Evolutionary conservation across 73 alveolate species (phyloP).

Genomic region (Breviolum minutum): DNA sequence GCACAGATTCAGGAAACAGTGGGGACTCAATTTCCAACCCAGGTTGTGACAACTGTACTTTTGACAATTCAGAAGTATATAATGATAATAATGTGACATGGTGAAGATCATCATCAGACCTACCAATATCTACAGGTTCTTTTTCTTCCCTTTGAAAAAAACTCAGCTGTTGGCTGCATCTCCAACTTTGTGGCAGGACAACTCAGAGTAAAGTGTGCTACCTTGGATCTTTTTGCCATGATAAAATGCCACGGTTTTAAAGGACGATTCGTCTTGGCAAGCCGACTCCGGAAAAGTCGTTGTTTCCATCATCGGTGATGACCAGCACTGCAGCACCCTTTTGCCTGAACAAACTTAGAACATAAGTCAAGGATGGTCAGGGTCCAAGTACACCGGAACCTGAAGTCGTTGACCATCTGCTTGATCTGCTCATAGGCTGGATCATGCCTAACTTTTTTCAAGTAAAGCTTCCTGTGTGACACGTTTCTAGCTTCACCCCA

Average conservation of each 20-base stretch:
- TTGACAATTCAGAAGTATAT: no score
- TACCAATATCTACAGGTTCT: not conserved
- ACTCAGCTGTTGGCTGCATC: conserved; percentile 95
- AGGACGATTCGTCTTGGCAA: not conserved
- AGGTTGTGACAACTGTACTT: no score
- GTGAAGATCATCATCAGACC: no score
- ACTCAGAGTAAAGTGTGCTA: conserved; percentile 62
- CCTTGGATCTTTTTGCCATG: not conserved
- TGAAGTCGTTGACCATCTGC: conserved; percentile 85
- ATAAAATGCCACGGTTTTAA: not conserved
- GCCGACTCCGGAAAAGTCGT: conserved; percentile 43
- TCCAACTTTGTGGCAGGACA: conserved; percentile 94
- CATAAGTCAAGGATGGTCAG: not conserved
- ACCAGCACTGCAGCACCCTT: conserved; percentile 64
- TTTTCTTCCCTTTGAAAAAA: no score
- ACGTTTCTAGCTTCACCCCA: not conserved
- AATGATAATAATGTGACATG: no score
- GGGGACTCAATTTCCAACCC: no score
- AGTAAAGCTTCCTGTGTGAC: not conserved
- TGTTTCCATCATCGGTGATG: conserved; percentile 80
- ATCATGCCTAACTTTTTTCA: conserved; percentile 24
- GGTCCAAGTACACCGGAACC: not conserved
- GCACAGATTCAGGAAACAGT: no score
- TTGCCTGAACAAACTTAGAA: not conserved
- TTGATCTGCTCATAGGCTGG: conserved; percentile 93